phyloP scores from a whole-genome alignment of 106 monocot species.

The Hemerocallis citrina region DNA sequence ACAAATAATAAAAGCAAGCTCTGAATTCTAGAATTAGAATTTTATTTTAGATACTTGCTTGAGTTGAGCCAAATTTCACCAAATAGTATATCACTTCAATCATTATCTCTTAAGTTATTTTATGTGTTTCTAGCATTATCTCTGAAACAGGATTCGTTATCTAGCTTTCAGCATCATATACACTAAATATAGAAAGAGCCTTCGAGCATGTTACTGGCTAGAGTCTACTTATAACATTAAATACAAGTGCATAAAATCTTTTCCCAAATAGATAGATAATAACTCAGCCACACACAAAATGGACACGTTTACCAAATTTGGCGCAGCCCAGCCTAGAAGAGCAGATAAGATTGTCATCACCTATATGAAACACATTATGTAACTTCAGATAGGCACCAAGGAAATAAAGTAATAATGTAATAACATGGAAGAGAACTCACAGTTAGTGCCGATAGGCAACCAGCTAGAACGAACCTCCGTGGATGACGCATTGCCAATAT shows the following conservation, averaged over 20 bases:
- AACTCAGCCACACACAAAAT: not conserved
- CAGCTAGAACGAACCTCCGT: conserved; percentile 73
- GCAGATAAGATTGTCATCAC: conserved; percentile 92
- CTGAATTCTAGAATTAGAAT: not conserved
- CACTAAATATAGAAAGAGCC: not conserved
- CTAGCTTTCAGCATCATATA: not conserved
- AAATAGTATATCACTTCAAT: too few relatives aligned
- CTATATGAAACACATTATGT: conserved; percentile 23
- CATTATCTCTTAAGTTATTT: too few relatives aligned
- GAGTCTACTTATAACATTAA: not conserved
- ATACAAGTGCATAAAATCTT: not conserved
- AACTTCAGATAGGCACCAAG: not conserved
- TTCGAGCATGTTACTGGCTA: not conserved
- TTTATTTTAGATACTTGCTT: too few relatives aligned
- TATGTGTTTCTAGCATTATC: too few relatives aligned
- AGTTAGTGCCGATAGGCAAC: conserved; percentile 67
- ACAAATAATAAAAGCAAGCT: not conserved
- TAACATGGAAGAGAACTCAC: conserved; percentile 42
- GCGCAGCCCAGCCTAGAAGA: conserved; percentile 91
- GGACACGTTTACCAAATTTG: conserved; percentile 75
- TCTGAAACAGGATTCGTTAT: too few relatives aligned
- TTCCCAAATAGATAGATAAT: not conserved
- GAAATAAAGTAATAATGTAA: not conserved
- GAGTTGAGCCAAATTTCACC: not conserved
- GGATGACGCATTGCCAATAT: conserved; percentile 98